Evolutionary conservation across 371 early-diverging fungal genomes (phyloP), one percentile per base, ranked within the genome.

Genomic region (Mortierella sp.): DNA sequence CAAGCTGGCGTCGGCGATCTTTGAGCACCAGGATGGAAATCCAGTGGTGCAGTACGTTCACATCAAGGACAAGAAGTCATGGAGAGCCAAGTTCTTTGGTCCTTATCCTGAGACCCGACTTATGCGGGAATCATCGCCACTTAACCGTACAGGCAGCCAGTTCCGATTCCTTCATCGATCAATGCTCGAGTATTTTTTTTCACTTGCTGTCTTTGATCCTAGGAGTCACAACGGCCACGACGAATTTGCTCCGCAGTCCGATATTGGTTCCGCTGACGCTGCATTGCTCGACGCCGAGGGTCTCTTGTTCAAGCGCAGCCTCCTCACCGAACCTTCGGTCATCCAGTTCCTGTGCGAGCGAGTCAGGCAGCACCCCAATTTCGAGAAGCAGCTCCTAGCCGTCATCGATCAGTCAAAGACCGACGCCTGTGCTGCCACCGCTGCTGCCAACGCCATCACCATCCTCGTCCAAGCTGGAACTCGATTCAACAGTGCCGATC

Each of bases 291-390:
- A 24, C 4, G 1, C 54, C 7, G 1, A 21, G 0, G 24, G 54
- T 24, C 24, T 24, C 3, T 54, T 54, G 54, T 54, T 54, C 24
- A 54, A 54, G 54, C 54, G 24, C 0, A 7, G 1, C 54, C 54
- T 54, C 21, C 21, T 54, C 54, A 35, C 16, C 2, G 65, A 75
- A 8, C 65, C 65, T 0, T 46, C 75, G 21, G 60, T 75, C 21
- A 6, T 65, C 8, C 65, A 38, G 49, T 75, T 75, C n/a, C n/a
- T 75, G 32, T 63, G 24, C n/a, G 75, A 75, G 32, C 70, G 68
- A 1, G 75, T 68, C 4, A 6, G 11, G 2, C 51, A 21, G 12
- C 24, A 68, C 8, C 3, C 16, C 1, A 1, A 1, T 0, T 68
- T 75, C 38, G 1, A 65, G n/a, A 10, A 32, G 0, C 68, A 32